phyloP scores from a whole-genome alignment of 805 yeast genomes.

The Candida qinlingensis region DNA sequence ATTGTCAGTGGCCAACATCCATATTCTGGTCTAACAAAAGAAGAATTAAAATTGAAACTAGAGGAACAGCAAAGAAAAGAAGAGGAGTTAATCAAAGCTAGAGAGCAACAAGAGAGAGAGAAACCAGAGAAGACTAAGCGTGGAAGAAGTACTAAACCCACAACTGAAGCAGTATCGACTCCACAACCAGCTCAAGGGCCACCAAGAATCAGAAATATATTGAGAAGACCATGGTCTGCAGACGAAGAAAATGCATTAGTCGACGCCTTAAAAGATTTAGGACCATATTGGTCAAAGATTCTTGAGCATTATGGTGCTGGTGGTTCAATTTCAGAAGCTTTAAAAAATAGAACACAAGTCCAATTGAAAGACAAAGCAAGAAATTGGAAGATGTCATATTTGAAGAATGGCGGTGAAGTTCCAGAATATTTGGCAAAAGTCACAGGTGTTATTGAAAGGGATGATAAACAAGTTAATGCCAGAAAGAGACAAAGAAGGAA shows the following conservation, averaged over 20 bases:
- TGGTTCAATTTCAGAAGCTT: conserved; percentile 74
- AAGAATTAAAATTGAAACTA: conserved; percentile 18
- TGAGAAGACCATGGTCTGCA: conserved; percentile 76
- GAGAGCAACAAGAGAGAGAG: conserved; percentile 9
- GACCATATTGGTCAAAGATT: conserved; percentile 93
- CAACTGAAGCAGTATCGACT: conserved; percentile 2
- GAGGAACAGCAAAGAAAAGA: conserved; percentile 13
- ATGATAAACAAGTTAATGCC: conserved; percentile 35
- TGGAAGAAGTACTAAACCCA: not conserved
- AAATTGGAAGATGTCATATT: conserved; percentile 85
- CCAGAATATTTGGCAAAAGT: conserved; percentile 80
- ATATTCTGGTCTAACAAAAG: conserved; percentile 15
- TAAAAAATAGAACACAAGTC: conserved; percentile 84
- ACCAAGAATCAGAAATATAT: conserved; percentile 23
- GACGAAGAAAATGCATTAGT: conserved; percentile 84
- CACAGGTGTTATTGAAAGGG: conserved; percentile 76
- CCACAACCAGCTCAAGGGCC: conserved; percentile 8
- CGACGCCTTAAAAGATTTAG: conserved; percentile 71
- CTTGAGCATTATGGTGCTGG: conserved; percentile 92
- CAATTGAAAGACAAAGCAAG: conserved; percentile 96
- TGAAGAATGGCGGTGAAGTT: conserved; percentile 67
- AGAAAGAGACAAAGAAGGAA: conserved; percentile 20
- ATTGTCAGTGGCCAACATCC: conserved; percentile 1
- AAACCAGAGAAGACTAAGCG: not conserved
- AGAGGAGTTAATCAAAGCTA: conserved; percentile 11